Percentiles rank a stretch among this genome's conserved stretches.
Conservation (phyloP, 495 filamentous ascomycete species). For the Penicillium soppii region DNA sequence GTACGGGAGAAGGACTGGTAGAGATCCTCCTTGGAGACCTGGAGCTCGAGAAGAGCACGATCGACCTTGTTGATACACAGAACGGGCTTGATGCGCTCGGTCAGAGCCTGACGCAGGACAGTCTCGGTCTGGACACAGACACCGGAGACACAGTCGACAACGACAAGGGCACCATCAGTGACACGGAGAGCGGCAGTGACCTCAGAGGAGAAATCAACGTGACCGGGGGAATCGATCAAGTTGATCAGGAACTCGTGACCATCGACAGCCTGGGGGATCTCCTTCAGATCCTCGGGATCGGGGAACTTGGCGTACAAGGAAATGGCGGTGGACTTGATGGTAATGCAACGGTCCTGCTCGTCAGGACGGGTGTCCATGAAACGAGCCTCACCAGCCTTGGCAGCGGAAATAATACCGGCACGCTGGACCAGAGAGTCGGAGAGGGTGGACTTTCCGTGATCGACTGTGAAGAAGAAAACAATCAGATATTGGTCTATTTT, state of each 20-base stretch:
- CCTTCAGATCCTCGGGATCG: conserved; percentile 87
- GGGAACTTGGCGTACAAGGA: conserved; percentile 88
- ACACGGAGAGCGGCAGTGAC: conserved; percentile 99
- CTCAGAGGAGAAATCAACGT: conserved; percentile 99
- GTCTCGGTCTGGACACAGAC: conserved; percentile 99
- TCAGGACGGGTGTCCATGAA: conserved; percentile 97
- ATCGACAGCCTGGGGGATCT: conserved; percentile 83
- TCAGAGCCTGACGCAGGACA: conserved; percentile 96
- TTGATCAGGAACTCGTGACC: conserved; percentile 99
- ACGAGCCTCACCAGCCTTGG: conserved; percentile 92
- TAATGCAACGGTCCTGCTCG: conserved; percentile 99
- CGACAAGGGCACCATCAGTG: conserved; percentile 98
- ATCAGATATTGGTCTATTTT: background rate
- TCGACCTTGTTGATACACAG: conserved; percentile 99
- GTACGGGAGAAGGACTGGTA: conserved; percentile 99
- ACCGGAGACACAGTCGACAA: conserved; percentile 99
- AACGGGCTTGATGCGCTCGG: conserved; percentile 99
- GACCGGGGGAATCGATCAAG: conserved; percentile 99
- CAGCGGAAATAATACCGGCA: conserved; percentile 98
- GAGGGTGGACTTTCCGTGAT: conserved; percentile 99
- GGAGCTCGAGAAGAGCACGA: conserved; percentile 96
- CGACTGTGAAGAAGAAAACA: conserved; percentile 55
- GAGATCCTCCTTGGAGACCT: conserved; percentile 96
- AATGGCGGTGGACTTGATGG: conserved; percentile 99
- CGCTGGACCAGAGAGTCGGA: conserved; percentile 98